These are phyloP conservation scores for Pleurotus cornucopiae DNA, from an alignment of 768 basidiomycete genomes.

Conservation along the genomic window DNA sequence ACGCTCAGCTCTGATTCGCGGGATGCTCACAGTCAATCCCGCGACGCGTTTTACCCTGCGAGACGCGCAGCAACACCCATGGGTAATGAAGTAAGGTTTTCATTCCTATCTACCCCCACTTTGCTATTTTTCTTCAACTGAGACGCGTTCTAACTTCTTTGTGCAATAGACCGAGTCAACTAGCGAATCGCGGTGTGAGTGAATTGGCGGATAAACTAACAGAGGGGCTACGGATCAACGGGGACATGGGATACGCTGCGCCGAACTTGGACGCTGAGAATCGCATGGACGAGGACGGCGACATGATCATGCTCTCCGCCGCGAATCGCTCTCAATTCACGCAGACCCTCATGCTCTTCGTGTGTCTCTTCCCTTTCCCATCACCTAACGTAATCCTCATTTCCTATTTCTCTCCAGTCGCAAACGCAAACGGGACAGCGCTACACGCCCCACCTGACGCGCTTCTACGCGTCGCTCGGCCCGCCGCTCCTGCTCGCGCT, in stretches of 20 bases:
- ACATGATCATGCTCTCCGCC: constrained; percentile 55
- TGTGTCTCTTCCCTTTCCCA: constrained; percentile 31
- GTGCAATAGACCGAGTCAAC: constrained; percentile 58
- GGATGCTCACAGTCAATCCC: constrained; percentile 72
- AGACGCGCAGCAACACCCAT: constrained; percentile 51
- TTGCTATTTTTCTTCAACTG: background rate
- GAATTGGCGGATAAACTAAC: constrained; percentile 71
- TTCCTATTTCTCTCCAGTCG: constrained; percentile 41
- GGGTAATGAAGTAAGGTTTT: constrained; percentile 59
- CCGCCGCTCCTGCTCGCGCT: constrained; percentile 50
- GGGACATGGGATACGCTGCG: constrained; percentile 71
- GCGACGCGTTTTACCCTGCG: constrained; percentile 59
- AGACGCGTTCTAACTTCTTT: too few relatives aligned
- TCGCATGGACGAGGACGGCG: constrained; percentile 47
- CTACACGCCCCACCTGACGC: constrained; percentile 73
- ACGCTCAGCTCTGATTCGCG: constrained; percentile 63
- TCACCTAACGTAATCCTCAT: background rate
- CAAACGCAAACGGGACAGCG: constrained; percentile 75
- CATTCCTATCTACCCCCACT: background rate
- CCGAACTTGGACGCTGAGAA: constrained; percentile 34
- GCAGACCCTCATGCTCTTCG: constrained; percentile 77
- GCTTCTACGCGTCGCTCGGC: constrained; percentile 67
- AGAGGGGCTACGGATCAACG: constrained; percentile 57
- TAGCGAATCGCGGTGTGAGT: constrained; percentile 45
- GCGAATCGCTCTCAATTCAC: constrained; percentile 70